Base-by-base conservation (phyloP, 768 basidiomycete species). In the Pleurotus citrinopileatus region DNA sequence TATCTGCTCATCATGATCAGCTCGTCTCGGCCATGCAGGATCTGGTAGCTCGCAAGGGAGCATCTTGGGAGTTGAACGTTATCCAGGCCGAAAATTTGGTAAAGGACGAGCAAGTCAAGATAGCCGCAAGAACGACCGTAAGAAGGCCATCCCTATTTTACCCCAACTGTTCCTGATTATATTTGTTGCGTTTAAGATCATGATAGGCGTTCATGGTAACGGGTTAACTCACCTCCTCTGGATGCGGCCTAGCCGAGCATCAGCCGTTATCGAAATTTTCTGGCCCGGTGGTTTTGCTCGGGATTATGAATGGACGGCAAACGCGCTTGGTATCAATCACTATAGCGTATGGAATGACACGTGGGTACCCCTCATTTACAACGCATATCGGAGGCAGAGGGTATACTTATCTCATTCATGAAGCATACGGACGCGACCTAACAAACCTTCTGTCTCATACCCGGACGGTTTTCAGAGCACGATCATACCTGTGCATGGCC, bases 261-360 rank as follows among this genome's bases (percentile, higher is more conserved):
- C 89, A 4, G 84, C 89, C 5, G 89, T 94, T 20, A 87, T 94
- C 60, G 91, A 94, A 69, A 81, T 94, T 13, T 91, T 94, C 71
- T 89, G 77, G 62, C 90, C 90, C 0, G 74, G 68, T 2, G 92
- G 91, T 0, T 94, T 91, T 65, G 86, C 91, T 26, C 86, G 88
- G 61, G 92, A 94, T 63, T 94, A 93, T 65, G 83, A 91, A 61
- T 94, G 90, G 84, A 93, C 91, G 0, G 57, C 86, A 3, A 69
- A 80, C 27, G 83, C 89, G 0, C 67, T 94, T 10, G 89, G 89
- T 3, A 84, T 89, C 76, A 73, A 68, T n/a, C 83, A 94, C 67
- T 87, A 84, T 57, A 86, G 83, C 1, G 74, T 95, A 32, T 91
- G 91, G 90, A 87, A 91, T 59, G 85, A 91, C 68, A 84, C 80